Evolutionary conservation across 805 yeast genomes (phyloP).

Genomic region (Candida ficus): DNA sequence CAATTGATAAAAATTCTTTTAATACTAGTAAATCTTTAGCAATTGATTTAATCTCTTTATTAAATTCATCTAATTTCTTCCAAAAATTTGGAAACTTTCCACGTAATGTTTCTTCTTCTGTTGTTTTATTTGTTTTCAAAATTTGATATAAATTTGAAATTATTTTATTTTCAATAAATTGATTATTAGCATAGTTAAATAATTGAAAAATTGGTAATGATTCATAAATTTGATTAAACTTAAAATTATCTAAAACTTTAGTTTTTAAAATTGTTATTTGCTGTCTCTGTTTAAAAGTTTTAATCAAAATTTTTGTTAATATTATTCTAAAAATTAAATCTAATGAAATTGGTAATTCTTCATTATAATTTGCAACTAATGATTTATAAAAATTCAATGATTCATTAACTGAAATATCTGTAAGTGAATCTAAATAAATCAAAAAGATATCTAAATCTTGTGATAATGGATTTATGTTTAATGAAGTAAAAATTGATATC

Average conservation of each 20-base stretch:
- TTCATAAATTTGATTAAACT: conserved; percentile 14
- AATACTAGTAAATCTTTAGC: conserved; percentile 16
- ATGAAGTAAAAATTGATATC: conserved; percentile 13
- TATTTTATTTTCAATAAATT: conserved; percentile 13
- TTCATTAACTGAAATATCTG: conserved; percentile 13
- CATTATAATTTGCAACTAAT: conserved; percentile 7
- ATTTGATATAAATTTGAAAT: conserved; percentile 11
- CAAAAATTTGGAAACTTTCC: conserved; percentile 18
- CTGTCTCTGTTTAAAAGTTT: conserved; percentile 16
- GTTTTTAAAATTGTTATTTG: conserved; percentile 5
- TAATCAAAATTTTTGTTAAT: conserved; percentile 16
- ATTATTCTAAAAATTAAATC: conserved; percentile 13
- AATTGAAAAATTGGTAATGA: conserved; percentile 15
- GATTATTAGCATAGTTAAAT: not conserved
- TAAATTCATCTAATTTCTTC: conserved; percentile 13
- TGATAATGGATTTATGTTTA: conserved; percentile 12
- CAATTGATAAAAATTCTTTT: conserved; percentile 11
- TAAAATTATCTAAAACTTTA: not conserved
- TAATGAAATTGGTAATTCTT: conserved; percentile 6
- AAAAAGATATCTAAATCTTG: conserved; percentile 17
- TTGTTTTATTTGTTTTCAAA: not conserved
- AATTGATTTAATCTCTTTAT: conserved; percentile 5
- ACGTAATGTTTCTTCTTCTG: conserved; percentile 14
- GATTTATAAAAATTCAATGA: conserved; percentile 3
- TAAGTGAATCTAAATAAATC: conserved; percentile 18